A percentile compares a stretch with the other conserved stretches of the same genome.
Conservation (phyloP, 768 basidiomycete genomes). For the Hygrophorus russula region DNA sequence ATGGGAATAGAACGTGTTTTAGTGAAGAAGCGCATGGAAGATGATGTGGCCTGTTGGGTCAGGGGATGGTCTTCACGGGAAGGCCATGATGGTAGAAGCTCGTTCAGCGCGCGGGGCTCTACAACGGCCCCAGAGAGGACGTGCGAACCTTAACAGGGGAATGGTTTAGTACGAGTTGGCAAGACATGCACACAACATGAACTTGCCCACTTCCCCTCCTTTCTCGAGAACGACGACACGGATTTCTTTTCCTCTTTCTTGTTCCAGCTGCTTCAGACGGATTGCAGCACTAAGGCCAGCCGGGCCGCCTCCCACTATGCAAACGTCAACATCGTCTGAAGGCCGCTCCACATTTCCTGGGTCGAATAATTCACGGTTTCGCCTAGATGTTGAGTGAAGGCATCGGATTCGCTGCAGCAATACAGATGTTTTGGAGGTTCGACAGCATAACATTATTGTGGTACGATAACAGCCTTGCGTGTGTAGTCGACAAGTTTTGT, state of each 20-base stretch:
- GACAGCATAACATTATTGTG: too few species aligned
- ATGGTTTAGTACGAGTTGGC: background rate
- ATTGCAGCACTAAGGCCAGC: constrained; percentile 96
- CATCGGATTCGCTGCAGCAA: background rate
- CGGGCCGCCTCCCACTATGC: constrained; percentile 93
- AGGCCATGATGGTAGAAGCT: constrained; percentile 82
- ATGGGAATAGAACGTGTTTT: constrained; percentile 58
- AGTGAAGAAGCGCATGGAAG: constrained; percentile 82
- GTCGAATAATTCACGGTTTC: constrained; percentile 25
- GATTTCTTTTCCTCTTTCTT: constrained; percentile 66
- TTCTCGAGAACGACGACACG: constrained; percentile 95
- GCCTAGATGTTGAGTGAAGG: background rate
- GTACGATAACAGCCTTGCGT: too few species aligned
- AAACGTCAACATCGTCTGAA: constrained; percentile 92
- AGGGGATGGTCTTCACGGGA: constrained; percentile 59
- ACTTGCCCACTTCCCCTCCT: constrained; percentile 82
- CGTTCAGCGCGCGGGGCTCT: constrained; percentile 84
- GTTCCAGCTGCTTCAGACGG: constrained; percentile 84
- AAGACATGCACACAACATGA: background rate
- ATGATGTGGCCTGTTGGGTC: constrained; percentile 65
- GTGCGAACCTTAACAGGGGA: constrained; percentile 59
- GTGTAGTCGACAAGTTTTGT: too few species aligned
- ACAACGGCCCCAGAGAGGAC: constrained; percentile 94
- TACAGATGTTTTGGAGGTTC: too few species aligned
- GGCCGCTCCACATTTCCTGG: constrained; percentile 62